Base-by-base conservation (phyloP, 306 rosid genomes). In the Quercus dentata region DNA sequence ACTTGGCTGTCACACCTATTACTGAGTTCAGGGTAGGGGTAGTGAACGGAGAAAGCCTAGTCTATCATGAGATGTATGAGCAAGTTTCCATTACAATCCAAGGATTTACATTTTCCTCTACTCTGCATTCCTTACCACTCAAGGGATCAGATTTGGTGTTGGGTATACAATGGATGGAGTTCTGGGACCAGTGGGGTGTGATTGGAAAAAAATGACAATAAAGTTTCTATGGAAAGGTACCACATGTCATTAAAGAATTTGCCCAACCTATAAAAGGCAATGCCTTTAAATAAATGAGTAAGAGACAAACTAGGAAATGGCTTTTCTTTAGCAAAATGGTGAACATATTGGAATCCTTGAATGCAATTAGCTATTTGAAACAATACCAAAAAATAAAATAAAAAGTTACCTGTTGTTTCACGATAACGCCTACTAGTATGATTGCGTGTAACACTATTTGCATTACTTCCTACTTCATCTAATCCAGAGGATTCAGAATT, bases 371-470 rank as follows among this genome's bases (percentile, higher is more conserved):
- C 15, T 62, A 27, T 62, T 14, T 28, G 8, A 67, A 10, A 67
- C 25, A 31, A 67, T 67, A 33, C 38, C n/a, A 67, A 9, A 18
- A 13, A 27, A 27, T 27, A 27, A 49, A 13, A 67, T 9, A 64
- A 59, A 73, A 69, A 25, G 13, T 19, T 81, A 91, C 97, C 95
- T 76, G 90, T 76, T 21, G 80, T 67, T 41, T 89, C 97, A 38
- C 98, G 97, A 73, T 95, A 95, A 71, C 77, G 85, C 79, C 92
- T 89, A 76, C 71, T 74, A 80, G 83, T 51, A 79, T 80, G 87
- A 15, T 54, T 86, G 28, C 31, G 83, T 41, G 79, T 23, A 57
- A 79, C 28, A 35, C 59, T 35, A 38, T 33, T 46, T 71, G 56
- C 84, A 69, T 68, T 77, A 51, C 49, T 83, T 58, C 75, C 90